Evolutionary conservation across 352 stramenopile genomes (phyloP).

Genomic region (Globisporangium paddicum): DNA sequence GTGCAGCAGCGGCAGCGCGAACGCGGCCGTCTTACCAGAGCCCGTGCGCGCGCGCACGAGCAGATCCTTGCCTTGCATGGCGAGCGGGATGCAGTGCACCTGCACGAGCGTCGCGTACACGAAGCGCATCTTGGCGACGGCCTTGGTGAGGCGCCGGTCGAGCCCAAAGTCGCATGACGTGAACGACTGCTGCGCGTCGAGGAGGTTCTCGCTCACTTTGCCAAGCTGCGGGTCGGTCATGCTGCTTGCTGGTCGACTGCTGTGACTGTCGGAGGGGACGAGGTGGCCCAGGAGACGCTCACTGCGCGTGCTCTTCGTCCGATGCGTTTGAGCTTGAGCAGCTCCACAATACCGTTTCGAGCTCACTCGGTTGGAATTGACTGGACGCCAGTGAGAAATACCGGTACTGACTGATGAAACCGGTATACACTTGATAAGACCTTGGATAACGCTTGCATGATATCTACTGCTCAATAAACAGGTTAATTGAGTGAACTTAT

Average conservation of each 20-base stretch:
- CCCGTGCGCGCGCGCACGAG: constrained; percentile 91
- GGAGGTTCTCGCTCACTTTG: constrained; percentile 64
- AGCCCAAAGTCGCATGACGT: constrained; percentile 84
- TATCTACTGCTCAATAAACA: too few relatives aligned
- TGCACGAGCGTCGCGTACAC: constrained; percentile 94
- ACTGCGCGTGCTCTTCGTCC: neutral
- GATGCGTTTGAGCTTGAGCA: neutral
- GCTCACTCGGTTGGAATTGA: constrained; percentile 7
- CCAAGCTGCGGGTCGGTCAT: constrained; percentile 21
- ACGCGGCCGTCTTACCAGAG: constrained; percentile 94
- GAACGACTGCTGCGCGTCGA: constrained; percentile 81
- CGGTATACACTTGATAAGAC: too few relatives aligned
- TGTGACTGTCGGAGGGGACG: neutral
- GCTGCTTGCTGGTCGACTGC: constrained; percentile 11
- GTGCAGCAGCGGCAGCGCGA: constrained; percentile 89
- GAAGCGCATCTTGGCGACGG: constrained; percentile 90
- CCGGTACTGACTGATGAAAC: neutral
- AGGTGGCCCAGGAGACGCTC: neutral
- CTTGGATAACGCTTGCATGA: too few relatives aligned
- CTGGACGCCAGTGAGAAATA: constrained; percentile 9
- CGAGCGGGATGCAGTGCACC: constrained; percentile 92
- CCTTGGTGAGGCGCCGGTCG: constrained; percentile 91
- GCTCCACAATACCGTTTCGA: constrained; percentile 7
- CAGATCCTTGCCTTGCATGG: constrained; percentile 91
- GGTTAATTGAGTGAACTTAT: too few relatives aligned